phyloP scores from a whole-genome alignment of 129 eudicot genomes.

The Kitagawia praeruptora region DNA sequence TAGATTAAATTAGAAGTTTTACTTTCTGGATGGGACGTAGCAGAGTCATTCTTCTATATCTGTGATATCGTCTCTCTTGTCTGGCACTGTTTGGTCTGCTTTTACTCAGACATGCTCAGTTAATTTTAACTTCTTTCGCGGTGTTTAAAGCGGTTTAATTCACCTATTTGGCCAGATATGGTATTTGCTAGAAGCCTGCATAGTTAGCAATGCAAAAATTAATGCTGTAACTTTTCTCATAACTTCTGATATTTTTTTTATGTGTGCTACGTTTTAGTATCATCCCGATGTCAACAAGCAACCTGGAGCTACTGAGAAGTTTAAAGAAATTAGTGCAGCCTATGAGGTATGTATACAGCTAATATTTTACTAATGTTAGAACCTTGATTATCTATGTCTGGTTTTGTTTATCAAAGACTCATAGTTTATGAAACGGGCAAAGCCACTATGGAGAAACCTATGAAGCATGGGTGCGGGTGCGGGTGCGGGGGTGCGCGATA shows the following conservation, averaged over 20 bases:
- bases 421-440: background rate
- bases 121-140: background rate
- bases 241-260: constrained; percentile 17
- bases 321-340: constrained; percentile 97
- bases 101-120: background rate
- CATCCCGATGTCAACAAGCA: constrained; percentile 98
- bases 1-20: background rate
- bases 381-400: background rate
- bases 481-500: too few species aligned
- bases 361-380: background rate
- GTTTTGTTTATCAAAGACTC: background rate
- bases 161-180: background rate
- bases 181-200: background rate
- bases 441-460: background rate
- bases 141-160: background rate
- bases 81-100: background rate
- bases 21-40: background rate
- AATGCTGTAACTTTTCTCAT: constrained; percentile 11
- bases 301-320: constrained; percentile 97
- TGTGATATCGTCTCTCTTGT: background rate
- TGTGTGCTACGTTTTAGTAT: constrained; percentile 38
- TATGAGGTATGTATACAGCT: constrained; percentile 64
- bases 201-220: constrained; percentile 7
- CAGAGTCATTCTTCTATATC: background rate
- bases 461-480: too few species aligned